Percentiles rank a stretch among this genome's conserved stretches.
Evolutionary conservation across 352 stramenopile species (phyloP).

Genomic region (Phytophthora hybrid): DNA sequence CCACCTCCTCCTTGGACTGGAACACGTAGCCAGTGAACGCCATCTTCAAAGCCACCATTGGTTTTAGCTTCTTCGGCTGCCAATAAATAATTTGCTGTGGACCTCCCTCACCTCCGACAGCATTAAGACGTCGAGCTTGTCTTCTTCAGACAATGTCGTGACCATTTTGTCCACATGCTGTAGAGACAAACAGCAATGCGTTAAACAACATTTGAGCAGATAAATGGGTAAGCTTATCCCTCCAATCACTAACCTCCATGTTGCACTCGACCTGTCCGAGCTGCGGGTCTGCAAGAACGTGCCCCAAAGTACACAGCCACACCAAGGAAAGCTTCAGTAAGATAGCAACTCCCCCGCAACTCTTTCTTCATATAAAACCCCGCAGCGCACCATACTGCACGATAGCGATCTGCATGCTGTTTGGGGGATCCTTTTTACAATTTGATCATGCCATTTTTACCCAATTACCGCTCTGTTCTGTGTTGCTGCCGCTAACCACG

Average conservation of each 20-base stretch:
- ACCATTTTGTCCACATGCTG: slow-evolving; percentile 78
- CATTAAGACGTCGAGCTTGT: slow-evolving; percentile 78
- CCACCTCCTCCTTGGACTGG: slow-evolving; percentile 57
- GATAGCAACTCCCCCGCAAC: not conserved
- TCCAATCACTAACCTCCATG: slow-evolving; percentile 54
- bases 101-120: slow-evolving; percentile 64
- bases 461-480: slow-evolving; percentile 20
- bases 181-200: not conserved
- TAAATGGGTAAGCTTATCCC: not conserved
- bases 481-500: not conserved
- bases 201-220: not conserved
- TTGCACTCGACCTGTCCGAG: slow-evolving; percentile 74
- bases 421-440: too few species aligned
- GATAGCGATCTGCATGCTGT: slow-evolving; percentile 72
- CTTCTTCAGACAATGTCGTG: slow-evolving; percentile 45
- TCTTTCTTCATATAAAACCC: not conserved
- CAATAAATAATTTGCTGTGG: too few species aligned
- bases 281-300: slow-evolving; percentile 59
- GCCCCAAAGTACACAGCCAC: not conserved
- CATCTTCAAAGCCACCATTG: slow-evolving; percentile 52
- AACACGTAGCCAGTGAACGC: slow-evolving; percentile 88
- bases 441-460: slow-evolving; percentile 10
- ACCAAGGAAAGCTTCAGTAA: not conserved
- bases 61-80: too few species aligned
- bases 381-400: slow-evolving; percentile 76